A percentile compares a stretch with the other conserved stretches of the same genome.
phyloP scores from a whole-genome alignment of 129 eudicot species.

The Arctium minus region DNA sequence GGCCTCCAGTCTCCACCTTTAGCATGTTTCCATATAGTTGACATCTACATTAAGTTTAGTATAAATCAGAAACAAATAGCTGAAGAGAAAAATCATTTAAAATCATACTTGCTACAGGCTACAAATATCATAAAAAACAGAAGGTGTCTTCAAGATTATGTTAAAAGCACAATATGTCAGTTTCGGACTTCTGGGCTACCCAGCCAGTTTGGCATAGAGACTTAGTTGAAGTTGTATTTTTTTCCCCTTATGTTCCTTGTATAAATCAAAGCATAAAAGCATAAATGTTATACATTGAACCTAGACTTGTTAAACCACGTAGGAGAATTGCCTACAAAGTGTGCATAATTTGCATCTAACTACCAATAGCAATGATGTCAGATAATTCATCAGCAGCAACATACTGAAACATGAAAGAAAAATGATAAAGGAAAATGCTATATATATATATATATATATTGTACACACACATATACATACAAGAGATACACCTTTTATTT shows the following conservation, averaged over 20 bases:
- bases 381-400: too few species aligned
- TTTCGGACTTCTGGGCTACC: neutral
- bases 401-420: neutral
- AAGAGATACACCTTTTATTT: too few species aligned
- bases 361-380: neutral
- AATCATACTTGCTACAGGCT: neutral
- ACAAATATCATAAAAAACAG: neutral
- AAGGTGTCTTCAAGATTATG: neutral
- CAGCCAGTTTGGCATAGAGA: neutral
- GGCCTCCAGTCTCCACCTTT: constrained; percentile 91
- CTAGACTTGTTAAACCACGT: neutral
- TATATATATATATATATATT: too few species aligned
- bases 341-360: neutral
- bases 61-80: constrained; percentile 11
- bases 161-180: neutral
- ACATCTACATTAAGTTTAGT: constrained; percentile 50
- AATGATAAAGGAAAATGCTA: too few species aligned
- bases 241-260: neutral
- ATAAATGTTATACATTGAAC: neutral
- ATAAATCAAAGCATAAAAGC: neutral
- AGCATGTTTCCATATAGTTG: constrained; percentile 89
- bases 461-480: too few species aligned
- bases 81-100: neutral
- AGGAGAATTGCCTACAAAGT: neutral
- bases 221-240: neutral